A percentile compares a stretch with the other conserved stretches of the same genome.
Conservation (phyloP, 352 stramenopile genomes). For the Globisporangium heterothallicum region DNA sequence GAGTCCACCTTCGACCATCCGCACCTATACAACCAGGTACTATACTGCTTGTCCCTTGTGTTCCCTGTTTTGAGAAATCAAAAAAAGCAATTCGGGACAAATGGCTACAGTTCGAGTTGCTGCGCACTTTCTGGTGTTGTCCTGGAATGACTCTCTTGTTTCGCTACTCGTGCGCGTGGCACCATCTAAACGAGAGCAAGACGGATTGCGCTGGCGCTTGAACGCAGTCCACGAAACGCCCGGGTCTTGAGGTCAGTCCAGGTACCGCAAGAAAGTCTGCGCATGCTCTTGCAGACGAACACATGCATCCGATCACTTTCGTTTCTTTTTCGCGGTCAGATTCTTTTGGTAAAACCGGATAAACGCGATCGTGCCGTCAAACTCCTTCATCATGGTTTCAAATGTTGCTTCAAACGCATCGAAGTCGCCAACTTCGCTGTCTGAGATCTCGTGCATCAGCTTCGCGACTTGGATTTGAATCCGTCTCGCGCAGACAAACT, state of each 20-base stretch:
- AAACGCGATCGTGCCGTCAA: slow-evolving; percentile 29
- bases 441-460: slow-evolving; percentile 47
- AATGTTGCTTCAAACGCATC: slow-evolving; percentile 15
- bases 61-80: too few relatives aligned
- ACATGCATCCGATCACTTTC: background rate
- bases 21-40: too few relatives aligned
- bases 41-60: too few relatives aligned
- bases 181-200: too few relatives aligned
- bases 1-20: too few relatives aligned
- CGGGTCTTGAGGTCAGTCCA: background rate
- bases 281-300: background rate
- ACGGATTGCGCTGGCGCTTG: too few relatives aligned
- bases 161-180: too few relatives aligned
- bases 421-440: slow-evolving; percentile 49
- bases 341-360: slow-evolving; percentile 31
- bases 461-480: slow-evolving; percentile 61
- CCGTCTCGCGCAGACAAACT: slow-evolving; percentile 64
- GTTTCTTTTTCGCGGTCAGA: slow-evolving; percentile 21
- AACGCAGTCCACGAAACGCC: too few relatives aligned
- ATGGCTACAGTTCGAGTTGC: too few relatives aligned
- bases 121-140: too few relatives aligned
- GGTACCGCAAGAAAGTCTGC: background rate
- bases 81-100: too few relatives aligned
- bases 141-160: too few relatives aligned
- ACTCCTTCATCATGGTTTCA: slow-evolving; percentile 22